Conservation (phyloP, 2,329 filamentous ascomycete species). For the Monosporascus sp. region DNA sequence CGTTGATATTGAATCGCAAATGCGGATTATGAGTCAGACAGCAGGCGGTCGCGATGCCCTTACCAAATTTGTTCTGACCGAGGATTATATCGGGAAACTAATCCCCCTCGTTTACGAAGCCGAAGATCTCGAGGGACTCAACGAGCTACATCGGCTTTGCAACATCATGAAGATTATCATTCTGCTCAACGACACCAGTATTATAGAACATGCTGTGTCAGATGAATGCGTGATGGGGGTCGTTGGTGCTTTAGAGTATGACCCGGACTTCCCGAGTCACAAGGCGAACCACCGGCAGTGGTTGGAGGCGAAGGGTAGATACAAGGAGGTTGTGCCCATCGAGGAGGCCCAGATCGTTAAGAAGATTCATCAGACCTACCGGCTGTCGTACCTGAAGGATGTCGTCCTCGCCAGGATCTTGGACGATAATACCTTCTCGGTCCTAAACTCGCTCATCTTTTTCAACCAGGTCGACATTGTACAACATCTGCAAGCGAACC, state of each 20-base stretch:
- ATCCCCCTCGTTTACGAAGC: conserved; percentile 82
- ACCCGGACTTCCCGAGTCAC: conserved; percentile 94
- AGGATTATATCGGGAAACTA: conserved; percentile 83
- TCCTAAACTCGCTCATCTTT: conserved; percentile 96
- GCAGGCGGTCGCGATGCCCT: conserved; percentile 77
- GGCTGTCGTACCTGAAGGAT: conserved; percentile 93
- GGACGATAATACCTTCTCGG: conserved; percentile 95
- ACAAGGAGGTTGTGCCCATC: conserved; percentile 94
- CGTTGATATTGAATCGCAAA: conserved; percentile 75
- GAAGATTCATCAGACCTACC: conserved; percentile 96
- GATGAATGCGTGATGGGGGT: conserved; percentile 87
- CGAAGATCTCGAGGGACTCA: conserved; percentile 82
- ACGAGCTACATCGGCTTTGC: conserved; percentile 85
- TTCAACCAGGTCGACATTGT: conserved; percentile 99
- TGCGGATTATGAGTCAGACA: conserved; percentile 72
- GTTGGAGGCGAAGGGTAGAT: conserved; percentile 80
- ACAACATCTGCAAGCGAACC: conserved; percentile 83
- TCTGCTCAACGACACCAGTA: conserved; percentile 85
- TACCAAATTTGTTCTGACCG: conserved; percentile 76
- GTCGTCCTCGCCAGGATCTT: conserved; percentile 95
- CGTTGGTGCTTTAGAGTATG: conserved; percentile 93
- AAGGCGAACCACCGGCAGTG: conserved; percentile 97
- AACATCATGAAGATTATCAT: conserved; percentile 98
- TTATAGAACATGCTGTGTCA: conserved; percentile 90
- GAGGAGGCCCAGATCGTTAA: conserved; percentile 73